Percentiles rank a stretch among this genome's conserved stretches.
Conservation (phyloP, 2,329 filamentous ascomycete species). For the Huntiella moniliformis region DNA sequence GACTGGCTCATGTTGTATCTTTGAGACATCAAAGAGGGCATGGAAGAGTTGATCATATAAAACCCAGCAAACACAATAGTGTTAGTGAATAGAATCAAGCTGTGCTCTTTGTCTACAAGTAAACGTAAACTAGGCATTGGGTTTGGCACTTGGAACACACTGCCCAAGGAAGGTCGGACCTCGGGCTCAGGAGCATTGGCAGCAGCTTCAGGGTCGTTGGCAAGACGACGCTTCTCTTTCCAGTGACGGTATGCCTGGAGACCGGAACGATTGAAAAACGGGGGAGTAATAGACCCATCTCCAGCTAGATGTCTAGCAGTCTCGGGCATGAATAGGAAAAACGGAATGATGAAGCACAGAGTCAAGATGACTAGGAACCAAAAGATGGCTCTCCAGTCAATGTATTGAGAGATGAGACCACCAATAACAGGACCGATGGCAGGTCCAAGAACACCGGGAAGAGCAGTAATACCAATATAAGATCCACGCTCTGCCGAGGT, state of each 20-base stretch:
- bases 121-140: conserved; percentile 23
- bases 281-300: conserved; percentile 30
- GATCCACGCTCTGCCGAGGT: conserved; percentile 42
- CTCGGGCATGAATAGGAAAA: conserved; percentile 34
- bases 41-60: conserved; percentile 27
- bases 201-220: neutral
- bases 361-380: conserved; percentile 38
- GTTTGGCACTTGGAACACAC: conserved; percentile 17
- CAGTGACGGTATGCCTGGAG: conserved; percentile 13
- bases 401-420: conserved; percentile 34
- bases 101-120: conserved; percentile 24
- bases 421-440: conserved; percentile 38
- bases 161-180: neutral
- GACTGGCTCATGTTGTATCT: conserved; percentile 43
- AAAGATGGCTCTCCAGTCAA: conserved; percentile 43
- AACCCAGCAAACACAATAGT: conserved; percentile 31
- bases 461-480: conserved; percentile 35
- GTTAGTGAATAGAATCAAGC: conserved; percentile 25
- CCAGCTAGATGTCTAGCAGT: conserved; percentile 31
- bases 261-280: conserved; percentile 20
- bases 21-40: conserved; percentile 24
- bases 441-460: conserved; percentile 29
- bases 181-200: neutral
- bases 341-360: conserved; percentile 22
- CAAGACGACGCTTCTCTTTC: neutral